These are phyloP conservation scores for Aegilops longissima DNA, from an alignment of 176 grass and related monocot species.

Conservation along the genomic window DNA sequence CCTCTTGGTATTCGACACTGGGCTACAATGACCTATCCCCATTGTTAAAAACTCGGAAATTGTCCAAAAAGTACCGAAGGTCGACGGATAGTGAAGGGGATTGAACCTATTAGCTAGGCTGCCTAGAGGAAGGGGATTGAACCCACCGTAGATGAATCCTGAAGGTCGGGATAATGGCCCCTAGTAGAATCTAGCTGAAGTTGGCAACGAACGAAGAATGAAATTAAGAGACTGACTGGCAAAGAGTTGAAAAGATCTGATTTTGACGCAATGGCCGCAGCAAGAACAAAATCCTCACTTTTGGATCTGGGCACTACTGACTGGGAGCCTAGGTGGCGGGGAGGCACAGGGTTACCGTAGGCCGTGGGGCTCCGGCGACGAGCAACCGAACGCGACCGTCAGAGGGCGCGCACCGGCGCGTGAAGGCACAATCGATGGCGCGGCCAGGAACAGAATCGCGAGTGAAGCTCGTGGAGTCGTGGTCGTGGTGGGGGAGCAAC, in stretches of 20 bases:
- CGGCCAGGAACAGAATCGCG: background rate
- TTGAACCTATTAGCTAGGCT: background rate
- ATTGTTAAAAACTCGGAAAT: background rate
- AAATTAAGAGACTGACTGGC: background rate
- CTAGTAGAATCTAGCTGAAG: background rate
- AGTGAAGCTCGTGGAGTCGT: background rate
- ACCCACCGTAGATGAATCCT: background rate
- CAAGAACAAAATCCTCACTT: background rate
- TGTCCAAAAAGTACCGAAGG: background rate
- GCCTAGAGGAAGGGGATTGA: background rate
- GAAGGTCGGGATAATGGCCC: background rate
- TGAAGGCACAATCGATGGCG: background rate
- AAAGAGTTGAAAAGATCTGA: background rate
- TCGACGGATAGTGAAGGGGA: too few species aligned
- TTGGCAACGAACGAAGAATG: background rate
- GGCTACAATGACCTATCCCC: background rate
- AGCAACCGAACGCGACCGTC: background rate
- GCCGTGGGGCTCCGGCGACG: background rate
- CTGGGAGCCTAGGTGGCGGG: background rate
- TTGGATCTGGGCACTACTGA: background rate
- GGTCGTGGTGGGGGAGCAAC: too few species aligned
- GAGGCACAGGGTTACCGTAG: background rate
- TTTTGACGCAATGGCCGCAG: background rate
- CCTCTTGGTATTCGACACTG: background rate
- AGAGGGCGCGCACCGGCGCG: background rate